phyloP scores from a whole-genome alignment of 352 stramenopile genomes.

The Phytophthora hibernalis region DNA sequence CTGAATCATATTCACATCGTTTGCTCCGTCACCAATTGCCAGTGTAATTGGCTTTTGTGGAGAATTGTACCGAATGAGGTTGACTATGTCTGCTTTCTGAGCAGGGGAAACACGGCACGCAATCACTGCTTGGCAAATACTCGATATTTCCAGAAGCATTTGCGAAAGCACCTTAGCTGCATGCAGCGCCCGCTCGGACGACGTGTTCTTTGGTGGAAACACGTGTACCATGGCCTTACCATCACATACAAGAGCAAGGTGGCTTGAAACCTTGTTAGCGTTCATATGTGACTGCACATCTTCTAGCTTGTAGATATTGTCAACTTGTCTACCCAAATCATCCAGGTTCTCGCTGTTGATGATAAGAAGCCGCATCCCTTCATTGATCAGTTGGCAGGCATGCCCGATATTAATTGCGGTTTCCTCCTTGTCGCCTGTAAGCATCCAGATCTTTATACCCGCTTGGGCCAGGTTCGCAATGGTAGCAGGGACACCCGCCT shows the following conservation, averaged over 20 bases:
- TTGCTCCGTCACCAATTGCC: slow-evolving; percentile 94
- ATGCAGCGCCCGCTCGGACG: slow-evolving; percentile 38
- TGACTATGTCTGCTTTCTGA: slow-evolving; percentile 86
- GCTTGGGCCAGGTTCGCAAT: slow-evolving; percentile 89
- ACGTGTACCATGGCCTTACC: slow-evolving; percentile 79
- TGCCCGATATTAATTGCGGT: slow-evolving; percentile 95
- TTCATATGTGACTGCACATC: slow-evolving; percentile 60
- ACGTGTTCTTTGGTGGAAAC: slow-evolving; percentile 62
- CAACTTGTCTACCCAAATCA: slow-evolving; percentile 56
- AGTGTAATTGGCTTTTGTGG: slow-evolving; percentile 78
- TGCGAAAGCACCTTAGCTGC: slow-evolving; percentile 51
- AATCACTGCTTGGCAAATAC: slow-evolving; percentile 73
- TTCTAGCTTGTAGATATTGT: slow-evolving; percentile 51
- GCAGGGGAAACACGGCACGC: slow-evolving; percentile 83
- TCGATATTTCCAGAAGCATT: slow-evolving; percentile 70
- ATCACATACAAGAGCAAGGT: slow-evolving; percentile 70
- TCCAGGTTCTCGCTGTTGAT: slow-evolving; percentile 60
- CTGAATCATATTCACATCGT: slow-evolving; percentile 97
- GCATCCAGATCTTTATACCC: slow-evolving; percentile 96
- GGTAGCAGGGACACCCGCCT: slow-evolving; percentile 86
- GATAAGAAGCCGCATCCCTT: slow-evolving; percentile 60
- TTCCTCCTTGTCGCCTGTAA: slow-evolving; percentile 95
- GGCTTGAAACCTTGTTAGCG: slow-evolving; percentile 49
- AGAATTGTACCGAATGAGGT: slow-evolving; percentile 66
- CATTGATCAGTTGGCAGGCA: slow-evolving; percentile 75